Evolutionary conservation across 1,139 yeast species (phyloP).

Genomic region (Nakaseomyces sp.): DNA sequence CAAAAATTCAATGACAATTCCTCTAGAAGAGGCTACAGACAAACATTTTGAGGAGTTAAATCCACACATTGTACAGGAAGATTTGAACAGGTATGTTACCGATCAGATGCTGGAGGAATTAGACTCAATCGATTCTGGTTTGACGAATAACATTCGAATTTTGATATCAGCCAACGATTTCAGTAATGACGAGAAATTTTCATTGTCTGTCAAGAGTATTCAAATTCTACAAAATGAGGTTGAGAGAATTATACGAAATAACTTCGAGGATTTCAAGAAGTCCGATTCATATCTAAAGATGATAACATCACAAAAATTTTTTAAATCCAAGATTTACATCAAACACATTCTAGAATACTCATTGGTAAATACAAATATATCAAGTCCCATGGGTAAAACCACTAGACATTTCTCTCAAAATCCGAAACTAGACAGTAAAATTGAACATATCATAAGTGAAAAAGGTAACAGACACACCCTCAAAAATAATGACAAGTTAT

Average conservation of each 20-base stretch:
- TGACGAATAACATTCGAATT: slow-evolving; percentile 15
- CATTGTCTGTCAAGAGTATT: slow-evolving; percentile 48
- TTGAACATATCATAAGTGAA: slow-evolving; percentile 5
- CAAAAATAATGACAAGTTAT: not conserved
- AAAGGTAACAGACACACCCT: not conserved
- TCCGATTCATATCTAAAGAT: slow-evolving; percentile 42
- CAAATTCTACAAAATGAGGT: slow-evolving; percentile 48
- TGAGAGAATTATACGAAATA: slow-evolving; percentile 42
- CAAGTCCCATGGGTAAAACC: not conserved
- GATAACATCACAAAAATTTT: slow-evolving; percentile 20
- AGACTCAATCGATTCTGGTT: slow-evolving; percentile 14
- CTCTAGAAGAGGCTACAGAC: slow-evolving; percentile 46
- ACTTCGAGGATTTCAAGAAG: slow-evolving; percentile 49
- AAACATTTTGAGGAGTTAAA: not conserved
- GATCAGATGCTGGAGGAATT: slow-evolving; percentile 9
- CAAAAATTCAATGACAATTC: slow-evolving; percentile 62
- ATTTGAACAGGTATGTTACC: not conserved
- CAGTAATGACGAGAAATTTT: slow-evolving; percentile 9
- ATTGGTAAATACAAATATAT: not conserved
- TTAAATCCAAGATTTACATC: slow-evolving; percentile 13
- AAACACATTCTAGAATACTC: slow-evolving; percentile 10
- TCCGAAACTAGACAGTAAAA: not conserved
- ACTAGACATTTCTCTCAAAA: not conserved
- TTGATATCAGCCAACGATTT: slow-evolving; percentile 7
- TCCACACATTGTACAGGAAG: not conserved